These are phyloP conservation scores for Heracleum sosnowskyi DNA, from an alignment of 129 eudicot genomes.

Conservation along the genomic window DNA sequence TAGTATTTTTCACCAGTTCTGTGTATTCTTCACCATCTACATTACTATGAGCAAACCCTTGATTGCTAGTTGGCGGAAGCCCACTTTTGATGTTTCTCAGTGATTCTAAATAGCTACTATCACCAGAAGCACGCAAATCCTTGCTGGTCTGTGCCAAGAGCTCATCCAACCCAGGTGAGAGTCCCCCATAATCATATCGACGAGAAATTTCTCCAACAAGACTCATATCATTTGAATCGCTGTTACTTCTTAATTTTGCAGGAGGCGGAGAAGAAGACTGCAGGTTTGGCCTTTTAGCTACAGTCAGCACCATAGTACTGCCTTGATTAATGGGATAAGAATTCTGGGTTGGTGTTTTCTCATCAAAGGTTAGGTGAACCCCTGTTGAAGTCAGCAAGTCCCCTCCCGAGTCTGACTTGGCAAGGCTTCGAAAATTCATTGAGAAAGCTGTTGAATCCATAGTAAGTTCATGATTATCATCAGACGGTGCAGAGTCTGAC, in stretches of 20 bases:
- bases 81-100: slow-evolving; percentile 18
- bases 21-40: slow-evolving; percentile 18
- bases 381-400: slow-evolving; percentile 64
- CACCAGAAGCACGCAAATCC: slow-evolving; percentile 29
- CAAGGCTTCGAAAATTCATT: slow-evolving; percentile 85
- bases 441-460: slow-evolving; percentile 95
- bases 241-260: slow-evolving; percentile 28
- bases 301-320: slow-evolving; percentile 58
- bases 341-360: slow-evolving; percentile 56
- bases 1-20: slow-evolving; percentile 14
- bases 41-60: slow-evolving; percentile 20
- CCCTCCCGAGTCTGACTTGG: slow-evolving; percentile 64
- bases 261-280: slow-evolving; percentile 26
- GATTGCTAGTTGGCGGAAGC: slow-evolving; percentile 17
- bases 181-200: slow-evolving; percentile 58
- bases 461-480: slow-evolving; percentile 67
- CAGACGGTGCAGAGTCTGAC: slow-evolving; percentile 57
- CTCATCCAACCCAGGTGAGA: slow-evolving; percentile 58
- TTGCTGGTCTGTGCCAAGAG: slow-evolving; percentile 50
- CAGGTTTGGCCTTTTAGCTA: slow-evolving; percentile 30
- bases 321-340: slow-evolving; percentile 28
- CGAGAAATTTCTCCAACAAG: slow-evolving; percentile 54
- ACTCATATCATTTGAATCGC: slow-evolving; percentile 74
- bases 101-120: slow-evolving; percentile 18
- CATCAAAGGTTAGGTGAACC: slow-evolving; percentile 55